Evolutionary conservation across 352 stramenopile species (phyloP).

Genomic region (Globisporangium emineosum): DNA sequence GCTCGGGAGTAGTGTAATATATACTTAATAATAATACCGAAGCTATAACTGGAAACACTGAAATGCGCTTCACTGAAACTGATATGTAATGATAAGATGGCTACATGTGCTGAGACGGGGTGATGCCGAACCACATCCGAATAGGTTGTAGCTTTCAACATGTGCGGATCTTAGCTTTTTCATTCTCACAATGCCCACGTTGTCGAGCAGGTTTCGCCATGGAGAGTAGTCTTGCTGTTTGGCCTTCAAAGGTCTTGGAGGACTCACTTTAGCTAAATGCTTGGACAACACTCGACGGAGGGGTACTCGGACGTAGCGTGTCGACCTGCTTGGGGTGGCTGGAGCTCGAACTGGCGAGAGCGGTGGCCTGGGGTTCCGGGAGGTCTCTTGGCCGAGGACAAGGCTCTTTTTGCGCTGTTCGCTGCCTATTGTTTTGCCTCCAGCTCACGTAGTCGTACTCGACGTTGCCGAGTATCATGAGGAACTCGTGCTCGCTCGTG

Average conservation of each 20-base stretch:
- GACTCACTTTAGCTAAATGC: neutral
- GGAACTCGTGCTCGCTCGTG: constrained; percentile 7
- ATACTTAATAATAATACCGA: too few relatives aligned
- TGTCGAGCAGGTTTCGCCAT: too few relatives aligned
- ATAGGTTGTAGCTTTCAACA: too few relatives aligned
- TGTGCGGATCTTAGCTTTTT: too few relatives aligned
- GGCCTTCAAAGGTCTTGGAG: neutral
- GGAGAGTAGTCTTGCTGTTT: too few relatives aligned
- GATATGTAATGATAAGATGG: too few relatives aligned
- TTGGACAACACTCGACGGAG: neutral
- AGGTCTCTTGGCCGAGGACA: neutral
- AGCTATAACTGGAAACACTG: too few relatives aligned
- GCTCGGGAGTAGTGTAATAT: too few relatives aligned
- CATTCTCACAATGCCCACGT: too few relatives aligned
- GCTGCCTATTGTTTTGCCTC: neutral
- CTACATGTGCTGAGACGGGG: too few relatives aligned
- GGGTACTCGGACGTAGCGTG: neutral
- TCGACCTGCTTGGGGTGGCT: neutral
- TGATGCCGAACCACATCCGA: too few relatives aligned
- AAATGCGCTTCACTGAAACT: too few relatives aligned
- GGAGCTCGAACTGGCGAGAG: neutral
- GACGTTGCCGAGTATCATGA: constrained; percentile 11
- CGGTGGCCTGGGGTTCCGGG: neutral
- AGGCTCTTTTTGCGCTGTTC: neutral
- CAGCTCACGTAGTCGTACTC: constrained; percentile 12